phyloP scores from a whole-genome alignment of 352 stramenopile genomes.

The Phytophthora idaei region DNA sequence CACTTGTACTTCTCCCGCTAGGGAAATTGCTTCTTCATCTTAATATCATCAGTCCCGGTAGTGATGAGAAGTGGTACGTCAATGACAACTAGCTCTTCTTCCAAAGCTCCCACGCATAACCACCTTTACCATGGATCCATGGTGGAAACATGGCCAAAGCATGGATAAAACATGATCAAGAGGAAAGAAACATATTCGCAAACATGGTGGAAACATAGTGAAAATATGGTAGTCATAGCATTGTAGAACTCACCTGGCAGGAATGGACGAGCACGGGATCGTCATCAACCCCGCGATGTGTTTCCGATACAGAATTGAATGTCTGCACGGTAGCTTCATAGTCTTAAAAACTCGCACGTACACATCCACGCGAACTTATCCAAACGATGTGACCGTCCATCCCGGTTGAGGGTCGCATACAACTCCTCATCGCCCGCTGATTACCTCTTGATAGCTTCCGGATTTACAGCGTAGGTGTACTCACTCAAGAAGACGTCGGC shows the following conservation, averaged over 20 bases:
- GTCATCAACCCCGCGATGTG: background rate
- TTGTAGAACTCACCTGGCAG: background rate
- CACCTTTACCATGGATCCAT: background rate
- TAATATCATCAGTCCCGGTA: background rate
- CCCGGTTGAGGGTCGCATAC: background rate
- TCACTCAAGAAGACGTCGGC: background rate
- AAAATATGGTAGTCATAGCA: background rate
- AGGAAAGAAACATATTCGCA: background rate
- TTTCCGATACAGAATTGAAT: background rate
- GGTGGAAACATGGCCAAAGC: background rate
- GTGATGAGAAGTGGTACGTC: background rate
- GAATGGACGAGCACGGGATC: background rate
- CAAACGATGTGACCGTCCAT: background rate
- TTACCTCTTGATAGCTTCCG: background rate
- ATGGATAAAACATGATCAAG: background rate
- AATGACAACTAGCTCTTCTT: conserved; percentile 1
- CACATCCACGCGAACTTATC: background rate
- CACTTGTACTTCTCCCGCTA: conserved; percentile 14
- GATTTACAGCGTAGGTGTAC: background rate
- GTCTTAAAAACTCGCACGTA: background rate
- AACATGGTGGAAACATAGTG: conserved; percentile 1
- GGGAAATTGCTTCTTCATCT: background rate
- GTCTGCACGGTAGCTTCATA: background rate
- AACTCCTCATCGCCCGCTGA: background rate
- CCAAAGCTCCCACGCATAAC: background rate